Evolutionary conservation across 495 filamentous ascomycete genomes (phyloP), one percentile per base, ranked within the genome.

Genomic region (Pyrenopolyporus hunteri): DNA sequence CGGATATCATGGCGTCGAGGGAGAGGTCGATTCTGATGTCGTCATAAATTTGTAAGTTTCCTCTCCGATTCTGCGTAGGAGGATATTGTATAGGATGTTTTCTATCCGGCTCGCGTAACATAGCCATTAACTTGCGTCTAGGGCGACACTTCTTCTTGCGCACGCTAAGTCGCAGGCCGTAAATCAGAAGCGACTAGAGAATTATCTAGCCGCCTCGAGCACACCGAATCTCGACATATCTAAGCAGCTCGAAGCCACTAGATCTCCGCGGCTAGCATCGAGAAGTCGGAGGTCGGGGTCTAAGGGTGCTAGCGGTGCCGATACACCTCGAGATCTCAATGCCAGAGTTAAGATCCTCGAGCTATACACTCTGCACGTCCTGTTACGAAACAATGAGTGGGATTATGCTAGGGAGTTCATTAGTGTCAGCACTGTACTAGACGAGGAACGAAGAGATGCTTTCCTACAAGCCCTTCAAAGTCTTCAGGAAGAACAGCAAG

Each of bases 381-480:
- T 98, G 11, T 87, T 92, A 11, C 83, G 89, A 32, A 97, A 96
- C 64, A 85, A 87, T 28, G 91, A 98, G 76, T 98, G 95, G 94
- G 89, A 93, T 36, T 97, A 97, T 69, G 91, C 94, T 0, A 80
- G 83, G 20, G 89, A 94, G 63, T 98, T 98, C 76, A 93, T 98
- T 54, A 86, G 79, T 54, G 79, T 91, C 57, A 91, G 84, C 67
- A 84, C 92, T 31, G 83, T 94, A 17, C 84, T 98, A 0, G 94
- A 97, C 70, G 93, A 98, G 52, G 94, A 98, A 70, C 83, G 89
- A 28, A 87, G 90, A 70, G 94, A 97, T 43, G 85, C 86, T 1
- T 95, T 95, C 71, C 68, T 93, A 2, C 88, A 91, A 63, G 90
- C 81, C 6, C 72, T 85, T 6, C 88, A 93, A 71, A 89, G 85